A percentile compares a stretch with the other conserved stretches of the same genome.
Evolutionary conservation across 1,284 basidiomycete genomes (phyloP).

Genomic region (Rhodofomes roseus): DNA sequence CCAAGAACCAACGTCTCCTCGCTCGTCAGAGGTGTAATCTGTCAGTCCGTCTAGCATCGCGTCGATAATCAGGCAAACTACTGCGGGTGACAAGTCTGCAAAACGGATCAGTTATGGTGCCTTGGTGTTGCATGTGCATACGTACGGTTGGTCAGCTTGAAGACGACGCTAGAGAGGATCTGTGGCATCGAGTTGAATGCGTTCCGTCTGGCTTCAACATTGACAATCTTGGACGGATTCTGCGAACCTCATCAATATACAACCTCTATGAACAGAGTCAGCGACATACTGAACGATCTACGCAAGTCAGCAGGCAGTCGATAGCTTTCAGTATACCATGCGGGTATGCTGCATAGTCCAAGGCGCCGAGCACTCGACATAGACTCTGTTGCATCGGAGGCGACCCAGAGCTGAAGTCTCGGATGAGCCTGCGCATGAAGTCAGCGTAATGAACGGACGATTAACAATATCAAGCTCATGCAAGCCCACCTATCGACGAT

Average conservation of each 20-base stretch:
- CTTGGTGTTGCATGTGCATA: constrained; percentile 5
- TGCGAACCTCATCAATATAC: constrained; percentile 26
- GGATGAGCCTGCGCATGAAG: constrained; percentile 51
- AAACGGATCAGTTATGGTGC: constrained; percentile 1
- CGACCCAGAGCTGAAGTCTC: constrained; percentile 55
- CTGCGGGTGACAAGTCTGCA: constrained; percentile 45
- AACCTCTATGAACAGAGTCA: constrained; percentile 7
- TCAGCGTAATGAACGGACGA: constrained; percentile 1
- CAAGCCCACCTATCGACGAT: constrained; percentile 68
- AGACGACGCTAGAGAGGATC: constrained; percentile 47
- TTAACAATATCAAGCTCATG: constrained; percentile 7
- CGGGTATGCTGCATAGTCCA: constrained; percentile 60
- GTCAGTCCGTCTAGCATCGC: constrained; percentile 64
- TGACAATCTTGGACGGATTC: constrained; percentile 41
- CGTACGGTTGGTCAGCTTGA: constrained; percentile 45
- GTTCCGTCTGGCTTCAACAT: constrained; percentile 69
- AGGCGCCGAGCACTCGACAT: constrained; percentile 68
- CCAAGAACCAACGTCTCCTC: constrained; percentile 98
- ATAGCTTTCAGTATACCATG: constrained; percentile 51
- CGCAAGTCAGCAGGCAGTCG: constrained; percentile 56
- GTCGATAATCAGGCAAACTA: constrained; percentile 44
- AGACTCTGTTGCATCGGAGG: constrained; percentile 73
- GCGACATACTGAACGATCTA: constrained; percentile 48
- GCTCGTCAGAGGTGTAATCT: constrained; percentile 92
- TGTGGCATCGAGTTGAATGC: constrained; percentile 64